These are phyloP conservation scores for Kodamaea arcana DNA, from an alignment of 1,139 yeast genomes.

Conservation along the genomic window DNA sequence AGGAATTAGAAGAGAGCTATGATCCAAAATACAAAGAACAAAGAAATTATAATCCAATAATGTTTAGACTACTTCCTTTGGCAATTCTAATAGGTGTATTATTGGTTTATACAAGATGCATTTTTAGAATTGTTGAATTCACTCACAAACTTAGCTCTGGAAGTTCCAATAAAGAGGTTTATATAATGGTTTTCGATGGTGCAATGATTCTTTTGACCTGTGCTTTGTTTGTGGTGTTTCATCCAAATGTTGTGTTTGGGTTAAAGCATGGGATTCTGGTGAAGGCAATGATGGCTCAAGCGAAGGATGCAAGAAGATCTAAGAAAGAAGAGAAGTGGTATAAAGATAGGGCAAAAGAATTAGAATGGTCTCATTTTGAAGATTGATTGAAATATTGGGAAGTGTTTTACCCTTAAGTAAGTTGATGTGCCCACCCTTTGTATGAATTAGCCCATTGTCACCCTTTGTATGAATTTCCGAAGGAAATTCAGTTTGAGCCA, in stretches of 20 bases:
- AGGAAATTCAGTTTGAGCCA: too few species aligned
- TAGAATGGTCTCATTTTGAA: not conserved
- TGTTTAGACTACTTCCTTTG: conserved; percentile 17
- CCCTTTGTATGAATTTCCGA: too few species aligned
- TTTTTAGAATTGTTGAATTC: conserved; percentile 76
- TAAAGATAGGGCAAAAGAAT: not conserved
- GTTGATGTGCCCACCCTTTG: too few species aligned
- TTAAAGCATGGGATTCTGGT: conserved; percentile 22
- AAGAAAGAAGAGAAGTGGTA: conserved; percentile 4
- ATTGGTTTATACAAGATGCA: conserved; percentile 65
- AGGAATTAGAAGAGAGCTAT: conserved; percentile 17
- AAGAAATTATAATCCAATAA: conserved; percentile 14
- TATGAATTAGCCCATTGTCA: too few species aligned
- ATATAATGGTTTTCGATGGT: conserved; percentile 73
- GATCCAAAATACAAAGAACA: conserved; percentile 11
- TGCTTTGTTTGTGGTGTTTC: conserved; percentile 46
- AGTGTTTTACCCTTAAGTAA: too few species aligned
- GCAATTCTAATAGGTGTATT: conserved; percentile 14
- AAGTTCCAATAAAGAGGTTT: conserved; percentile 65
- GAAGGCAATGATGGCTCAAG: conserved; percentile 6
- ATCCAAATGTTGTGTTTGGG: conserved; percentile 63
- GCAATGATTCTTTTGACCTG: conserved; percentile 54
- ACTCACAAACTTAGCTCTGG: conserved; percentile 73
- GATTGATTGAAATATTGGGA: too few species aligned
- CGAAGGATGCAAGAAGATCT: conserved; percentile 22